phyloP scores from a whole-genome alignment of 2,329 filamentous ascomycete genomes.

The Colletotrichum sidae region DNA sequence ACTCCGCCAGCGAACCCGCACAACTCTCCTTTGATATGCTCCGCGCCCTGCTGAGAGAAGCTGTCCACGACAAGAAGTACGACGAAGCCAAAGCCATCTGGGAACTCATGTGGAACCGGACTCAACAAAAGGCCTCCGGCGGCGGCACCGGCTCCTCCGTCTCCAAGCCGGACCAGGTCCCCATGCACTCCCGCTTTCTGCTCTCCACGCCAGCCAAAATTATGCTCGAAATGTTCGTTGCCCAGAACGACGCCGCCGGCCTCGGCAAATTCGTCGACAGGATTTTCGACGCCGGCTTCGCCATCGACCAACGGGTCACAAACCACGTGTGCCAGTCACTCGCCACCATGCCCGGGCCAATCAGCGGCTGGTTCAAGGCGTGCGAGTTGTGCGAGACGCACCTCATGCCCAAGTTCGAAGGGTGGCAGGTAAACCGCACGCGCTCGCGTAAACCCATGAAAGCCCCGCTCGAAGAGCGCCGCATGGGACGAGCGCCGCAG shows the following conservation, averaged over 20 bases:
- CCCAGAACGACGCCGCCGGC: constrained; percentile 54
- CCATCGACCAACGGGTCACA: constrained; percentile 82
- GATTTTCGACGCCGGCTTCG: constrained; percentile 76
- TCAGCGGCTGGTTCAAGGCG: constrained; percentile 70
- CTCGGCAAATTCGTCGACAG: constrained; percentile 64
- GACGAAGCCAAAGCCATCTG: constrained; percentile 75
- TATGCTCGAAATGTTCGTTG: constrained; percentile 59
- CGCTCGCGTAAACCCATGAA: constrained; percentile 42
- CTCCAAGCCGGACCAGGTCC: too few species aligned
- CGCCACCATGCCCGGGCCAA: constrained; percentile 55
- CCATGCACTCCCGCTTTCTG: constrained; percentile 56
- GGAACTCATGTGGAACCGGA: constrained; percentile 68
- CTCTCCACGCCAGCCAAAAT: constrained; percentile 61
- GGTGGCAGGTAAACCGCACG: constrained; percentile 66
- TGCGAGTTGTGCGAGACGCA: constrained; percentile 80
- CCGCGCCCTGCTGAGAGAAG: constrained; percentile 75
- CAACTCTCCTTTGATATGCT: constrained; percentile 66
- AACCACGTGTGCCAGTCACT: constrained; percentile 80
- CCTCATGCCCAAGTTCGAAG: constrained; percentile 83
- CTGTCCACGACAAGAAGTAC: constrained; percentile 68
- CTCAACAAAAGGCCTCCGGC: constrained; percentile 56
- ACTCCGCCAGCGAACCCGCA: constrained; percentile 22
- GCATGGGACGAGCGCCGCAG: constrained; percentile 50
- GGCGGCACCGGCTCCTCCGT: not conserved
- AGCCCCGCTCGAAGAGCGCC: constrained; percentile 53